Percentiles rank a stretch among this genome's conserved stretches.
Conservation (phyloP, 306 rosid genomes). For the Comarum palustre region DNA sequence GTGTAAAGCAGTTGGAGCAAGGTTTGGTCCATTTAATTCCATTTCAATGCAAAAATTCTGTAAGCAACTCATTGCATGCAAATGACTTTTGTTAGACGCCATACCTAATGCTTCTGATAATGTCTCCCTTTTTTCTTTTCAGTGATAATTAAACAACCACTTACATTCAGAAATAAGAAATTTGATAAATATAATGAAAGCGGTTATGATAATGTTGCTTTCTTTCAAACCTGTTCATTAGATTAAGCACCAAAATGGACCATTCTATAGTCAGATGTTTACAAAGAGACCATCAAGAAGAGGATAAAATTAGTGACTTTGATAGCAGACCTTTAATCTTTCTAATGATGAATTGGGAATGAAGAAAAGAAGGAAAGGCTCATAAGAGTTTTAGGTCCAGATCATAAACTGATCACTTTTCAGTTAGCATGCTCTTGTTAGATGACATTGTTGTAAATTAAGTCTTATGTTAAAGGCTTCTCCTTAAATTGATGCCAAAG, state of each 20-base stretch:
- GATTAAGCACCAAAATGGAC: slow-evolving; percentile 17
- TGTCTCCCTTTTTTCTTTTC: not conserved
- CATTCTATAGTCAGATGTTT: not conserved
- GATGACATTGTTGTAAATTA: slow-evolving; percentile 21
- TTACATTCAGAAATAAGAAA: slow-evolving; percentile 12
- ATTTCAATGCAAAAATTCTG: slow-evolving; percentile 11
- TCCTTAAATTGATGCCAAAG: slow-evolving; percentile 4
- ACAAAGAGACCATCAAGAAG: not conserved
- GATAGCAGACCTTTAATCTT: slow-evolving; percentile 8
- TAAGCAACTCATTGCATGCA: slow-evolving; percentile 32
- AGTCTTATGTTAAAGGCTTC: slow-evolving; percentile 14
- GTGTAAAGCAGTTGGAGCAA: slow-evolving; percentile 37
- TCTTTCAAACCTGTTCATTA: not conserved
- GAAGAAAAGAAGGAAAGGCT: slow-evolving; percentile 16
- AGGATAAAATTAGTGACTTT: not conserved
- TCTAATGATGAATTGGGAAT: slow-evolving; percentile 30
- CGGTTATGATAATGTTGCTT: not conserved
- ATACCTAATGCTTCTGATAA: slow-evolving; percentile 48
- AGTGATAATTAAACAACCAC: not conserved
- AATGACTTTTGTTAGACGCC: slow-evolving; percentile 55
- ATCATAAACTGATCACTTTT: slow-evolving; percentile 3
- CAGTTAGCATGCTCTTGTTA: slow-evolving; percentile 11
- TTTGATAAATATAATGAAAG: not conserved
- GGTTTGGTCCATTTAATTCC: slow-evolving; percentile 47
- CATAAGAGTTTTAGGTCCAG: not conserved